Conservation (phyloP, 495 filamentous ascomycete genomes). For the Trichoderma gamsii region DNA sequence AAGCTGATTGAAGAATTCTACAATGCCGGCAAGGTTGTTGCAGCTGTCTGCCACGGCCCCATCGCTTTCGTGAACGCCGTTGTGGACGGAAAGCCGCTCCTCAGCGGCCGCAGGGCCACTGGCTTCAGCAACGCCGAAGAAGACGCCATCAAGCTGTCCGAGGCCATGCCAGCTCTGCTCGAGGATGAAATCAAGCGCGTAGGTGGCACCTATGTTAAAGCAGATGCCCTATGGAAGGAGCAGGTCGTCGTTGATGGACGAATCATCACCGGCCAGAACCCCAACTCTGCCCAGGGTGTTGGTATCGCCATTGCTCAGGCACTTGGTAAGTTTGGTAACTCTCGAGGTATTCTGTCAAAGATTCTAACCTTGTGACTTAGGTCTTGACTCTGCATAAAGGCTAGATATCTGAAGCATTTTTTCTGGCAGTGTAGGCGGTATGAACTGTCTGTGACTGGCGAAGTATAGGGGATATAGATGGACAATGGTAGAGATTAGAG, state of each 20-base stretch:
- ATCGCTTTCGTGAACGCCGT: slow-evolving; percentile 55
- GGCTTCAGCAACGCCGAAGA: slow-evolving; percentile 68
- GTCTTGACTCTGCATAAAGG: background rate
- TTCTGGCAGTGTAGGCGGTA: too few species aligned
- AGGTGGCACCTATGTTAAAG: slow-evolving; percentile 54
- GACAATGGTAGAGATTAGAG: too few species aligned
- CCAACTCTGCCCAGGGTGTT: slow-evolving; percentile 54
- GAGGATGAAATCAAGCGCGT: slow-evolving; percentile 51
- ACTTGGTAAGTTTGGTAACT: slow-evolving; percentile 17
- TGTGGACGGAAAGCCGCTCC: slow-evolving; percentile 44
- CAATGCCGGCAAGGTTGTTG: slow-evolving; percentile 53
- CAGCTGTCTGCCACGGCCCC: slow-evolving; percentile 66
- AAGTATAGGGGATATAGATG: too few species aligned
- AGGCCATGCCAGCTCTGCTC: slow-evolving; percentile 57
- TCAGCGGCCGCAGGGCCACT: slow-evolving; percentile 53
- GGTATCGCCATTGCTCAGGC: slow-evolving; percentile 45
- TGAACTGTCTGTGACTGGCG: background rate
- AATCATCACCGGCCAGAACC: slow-evolving; percentile 74
- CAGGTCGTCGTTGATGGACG: slow-evolving; percentile 56
- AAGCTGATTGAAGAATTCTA: slow-evolving; percentile 54
- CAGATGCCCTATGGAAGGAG: slow-evolving; percentile 49
- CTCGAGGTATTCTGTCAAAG: background rate
- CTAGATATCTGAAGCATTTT: background rate
- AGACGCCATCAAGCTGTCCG: slow-evolving; percentile 40
- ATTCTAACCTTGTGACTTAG: background rate